Conservation (phyloP, 441 rosid genomes). For the Gossypium laxum region DNA sequence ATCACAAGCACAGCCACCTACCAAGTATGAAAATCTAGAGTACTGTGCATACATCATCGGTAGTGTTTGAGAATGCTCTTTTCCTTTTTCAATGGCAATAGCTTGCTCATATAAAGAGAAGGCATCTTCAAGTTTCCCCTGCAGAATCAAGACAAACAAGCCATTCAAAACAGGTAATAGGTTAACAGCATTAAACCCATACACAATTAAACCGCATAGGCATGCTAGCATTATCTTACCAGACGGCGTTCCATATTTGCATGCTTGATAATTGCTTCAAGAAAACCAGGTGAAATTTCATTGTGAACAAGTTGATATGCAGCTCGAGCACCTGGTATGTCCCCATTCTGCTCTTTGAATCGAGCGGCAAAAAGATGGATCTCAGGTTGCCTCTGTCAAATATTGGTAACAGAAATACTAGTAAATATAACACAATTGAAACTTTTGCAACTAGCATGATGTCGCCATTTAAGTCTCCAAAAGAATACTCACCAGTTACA, state of each 20-base stretch:
- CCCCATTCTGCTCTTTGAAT: slow-evolving; percentile 77
- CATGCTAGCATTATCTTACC: slow-evolving; percentile 35
- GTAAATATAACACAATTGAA: neutral
- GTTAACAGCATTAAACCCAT: neutral
- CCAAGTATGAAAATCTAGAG: slow-evolving; percentile 67
- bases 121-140: slow-evolving; percentile 77
- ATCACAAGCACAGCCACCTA: slow-evolving; percentile 22
- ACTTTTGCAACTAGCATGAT: neutral
- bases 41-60: slow-evolving; percentile 83
- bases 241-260: slow-evolving; percentile 82
- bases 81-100: slow-evolving; percentile 87
- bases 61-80: slow-evolving; percentile 72
- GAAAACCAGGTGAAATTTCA: slow-evolving; percentile 83
- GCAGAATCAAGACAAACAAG: slow-evolving; percentile 21
- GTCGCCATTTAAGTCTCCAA: slow-evolving; percentile 1
- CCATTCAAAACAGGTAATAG: slow-evolving; percentile 9
- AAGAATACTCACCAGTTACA: neutral
- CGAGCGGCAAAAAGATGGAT: slow-evolving; percentile 87
- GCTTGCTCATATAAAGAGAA: slow-evolving; percentile 75
- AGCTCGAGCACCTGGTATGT: slow-evolving; percentile 75
- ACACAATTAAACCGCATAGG: slow-evolving; percentile 5
- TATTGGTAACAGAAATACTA: slow-evolving; percentile 8
- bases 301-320: slow-evolving; percentile 64
- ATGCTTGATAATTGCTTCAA: slow-evolving; percentile 88
- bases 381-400: slow-evolving; percentile 77